These are phyloP conservation scores for Tolypocladium tundrense DNA, from an alignment of 2,329 filamentous ascomycete species.

Conservation along the genomic window DNA sequence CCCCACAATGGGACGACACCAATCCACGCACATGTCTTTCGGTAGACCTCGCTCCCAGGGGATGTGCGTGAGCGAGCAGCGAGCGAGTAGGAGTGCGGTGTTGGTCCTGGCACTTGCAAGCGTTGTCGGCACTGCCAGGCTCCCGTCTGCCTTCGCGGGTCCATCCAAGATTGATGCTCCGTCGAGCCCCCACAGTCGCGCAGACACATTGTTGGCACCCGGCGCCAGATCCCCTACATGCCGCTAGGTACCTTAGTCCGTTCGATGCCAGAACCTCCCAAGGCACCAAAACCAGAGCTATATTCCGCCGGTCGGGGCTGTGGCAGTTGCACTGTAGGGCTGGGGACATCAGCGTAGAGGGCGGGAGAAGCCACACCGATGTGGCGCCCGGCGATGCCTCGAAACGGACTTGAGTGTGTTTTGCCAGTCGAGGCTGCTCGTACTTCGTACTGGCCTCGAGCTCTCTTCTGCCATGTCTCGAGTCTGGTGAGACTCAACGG, in stretches of 20 bases:
- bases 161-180: neutral
- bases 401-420: neutral
- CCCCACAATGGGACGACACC: conserved; percentile 1
- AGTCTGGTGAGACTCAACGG: neutral
- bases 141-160: neutral
- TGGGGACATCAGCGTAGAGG: neutral
- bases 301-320: neutral
- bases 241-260: neutral
- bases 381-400: neutral
- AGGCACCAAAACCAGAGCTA: neutral
- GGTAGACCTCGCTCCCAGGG: neutral
- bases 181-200: neutral
- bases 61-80: neutral
- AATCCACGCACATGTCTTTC: neutral
- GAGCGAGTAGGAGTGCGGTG: neutral
- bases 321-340: neutral
- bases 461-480: neutral
- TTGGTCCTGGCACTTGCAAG: neutral
- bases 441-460: neutral
- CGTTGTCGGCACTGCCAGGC: neutral
- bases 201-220: neutral
- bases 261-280: neutral
- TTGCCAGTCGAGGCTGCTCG: neutral
- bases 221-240: neutral
- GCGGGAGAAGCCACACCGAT: neutral